Evolutionary conservation across 768 basidiomycete genomes (phyloP), one percentile per base, ranked within the genome.

Genomic region (Termitomyces sp.): DNA sequence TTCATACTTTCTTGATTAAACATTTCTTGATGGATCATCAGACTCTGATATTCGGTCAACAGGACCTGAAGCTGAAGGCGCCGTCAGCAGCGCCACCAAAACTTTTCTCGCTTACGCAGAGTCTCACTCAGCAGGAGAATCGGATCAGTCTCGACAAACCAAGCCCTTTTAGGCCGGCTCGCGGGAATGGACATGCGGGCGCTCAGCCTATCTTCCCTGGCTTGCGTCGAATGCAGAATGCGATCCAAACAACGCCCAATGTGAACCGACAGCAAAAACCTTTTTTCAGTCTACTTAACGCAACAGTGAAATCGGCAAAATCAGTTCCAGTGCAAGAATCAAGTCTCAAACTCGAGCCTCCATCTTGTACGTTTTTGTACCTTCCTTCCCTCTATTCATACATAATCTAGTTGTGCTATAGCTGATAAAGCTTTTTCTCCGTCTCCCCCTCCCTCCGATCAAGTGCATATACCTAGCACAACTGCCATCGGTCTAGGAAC

Each of bases 91-190:
- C 24, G 10, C 46, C 47, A 36, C 52, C 55, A 1, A 62, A 60
- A 47, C 26, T 51, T 20, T 61, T 63, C 52, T 55, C 62, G 3
- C 46, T 63, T 32, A 59, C 57, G 2, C 54, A 52, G n/a, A 61
- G 60, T 41, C 47, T 59, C 42, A 59, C 47, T 20, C 60, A 63
- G 20, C 55, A 46, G n/a, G 62, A 63, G 46, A 61, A 63, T 48
- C 41, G 55, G 20, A 22, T 26, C 16, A 12, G 13, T 0, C 22
- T 27, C 31, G 29, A 47, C 36, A 54, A 29, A 36, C 54, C 36
- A 3, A 39, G 36, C 29, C 27, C 51, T 31, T 56, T 54, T 22
- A 53, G 44, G 18, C 53, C 49, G 3, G 20, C 8, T n/a, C 55
- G 62, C 22, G 48, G 51, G 32, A 32, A 34, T 50, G 53, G 39